Evolutionary conservation across 2,329 filamentous ascomycete genomes (phyloP).

Genomic region (Cercospora sp.): DNA sequence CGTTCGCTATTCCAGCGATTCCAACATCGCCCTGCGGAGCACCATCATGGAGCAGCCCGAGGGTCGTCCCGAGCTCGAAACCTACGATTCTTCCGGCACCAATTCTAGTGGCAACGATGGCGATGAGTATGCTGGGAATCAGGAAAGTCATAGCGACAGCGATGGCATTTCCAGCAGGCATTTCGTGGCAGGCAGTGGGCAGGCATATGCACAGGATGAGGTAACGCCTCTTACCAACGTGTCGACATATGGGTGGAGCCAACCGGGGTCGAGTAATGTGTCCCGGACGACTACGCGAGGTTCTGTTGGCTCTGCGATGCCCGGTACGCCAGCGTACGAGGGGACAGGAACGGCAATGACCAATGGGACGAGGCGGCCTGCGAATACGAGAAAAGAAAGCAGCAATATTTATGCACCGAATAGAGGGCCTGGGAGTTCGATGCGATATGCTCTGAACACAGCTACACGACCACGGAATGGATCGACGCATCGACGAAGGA

Average conservation of each 20-base stretch:
- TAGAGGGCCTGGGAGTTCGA: conserved; percentile 51
- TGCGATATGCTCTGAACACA: conserved; percentile 39
- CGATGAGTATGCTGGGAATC: conserved; percentile 27
- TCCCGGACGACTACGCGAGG: conserved; percentile 22
- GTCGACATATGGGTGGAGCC: conserved; percentile 36
- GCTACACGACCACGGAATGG: conserved; percentile 54
- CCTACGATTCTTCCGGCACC: conserved; percentile 38
- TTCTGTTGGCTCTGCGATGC: conserved; percentile 8
- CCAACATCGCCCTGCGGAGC: conserved; percentile 19
- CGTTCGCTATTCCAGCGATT: conserved; percentile 29
- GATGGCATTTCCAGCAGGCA: conserved; percentile 32
- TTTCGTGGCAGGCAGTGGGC: conserved; percentile 28
- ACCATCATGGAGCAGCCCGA: conserved; percentile 40
- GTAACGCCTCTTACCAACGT: conserved; percentile 35
- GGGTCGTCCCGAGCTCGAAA: conserved; percentile 35
- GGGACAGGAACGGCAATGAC: conserved; percentile 19
- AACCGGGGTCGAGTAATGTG: conserved; percentile 20
- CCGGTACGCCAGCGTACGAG: conserved; percentile 27
- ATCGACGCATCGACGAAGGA: conserved; percentile 57
- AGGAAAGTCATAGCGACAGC: conserved; percentile 33
- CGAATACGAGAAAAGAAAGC: conserved; percentile 48
- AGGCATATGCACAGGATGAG: conserved; percentile 23
- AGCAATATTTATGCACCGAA: conserved; percentile 53
- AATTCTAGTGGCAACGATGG: conserved; percentile 32
- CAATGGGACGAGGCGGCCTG: conserved; percentile 39